Percentiles rank a stretch among this genome's conserved stretches.
These are phyloP conservation scores for Santalum album DNA, from an alignment of 164 flowering plant genomes.

Conservation along the genomic window DNA sequence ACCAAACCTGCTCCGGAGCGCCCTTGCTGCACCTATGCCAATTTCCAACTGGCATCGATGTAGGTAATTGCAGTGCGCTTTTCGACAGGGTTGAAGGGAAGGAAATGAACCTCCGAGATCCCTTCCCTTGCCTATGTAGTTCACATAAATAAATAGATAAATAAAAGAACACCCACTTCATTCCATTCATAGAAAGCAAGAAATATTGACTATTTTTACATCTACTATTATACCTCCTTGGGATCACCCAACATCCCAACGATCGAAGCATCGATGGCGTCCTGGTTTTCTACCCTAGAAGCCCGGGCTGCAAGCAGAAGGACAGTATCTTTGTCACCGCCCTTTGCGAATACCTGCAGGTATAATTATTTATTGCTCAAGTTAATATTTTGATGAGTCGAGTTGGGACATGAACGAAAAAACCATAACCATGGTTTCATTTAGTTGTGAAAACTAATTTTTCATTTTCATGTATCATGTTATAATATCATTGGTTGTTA, in stretches of 20 bases:
- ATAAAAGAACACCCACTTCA: neutral
- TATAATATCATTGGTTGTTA: too few relatives aligned
- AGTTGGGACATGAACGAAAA: too few relatives aligned
- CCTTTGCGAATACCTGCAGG: neutral
- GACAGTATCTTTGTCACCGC: neutral
- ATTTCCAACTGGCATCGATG: neutral
- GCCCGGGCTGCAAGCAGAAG: neutral
- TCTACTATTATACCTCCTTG: conserved; percentile 1
- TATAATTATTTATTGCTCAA: too few relatives aligned
- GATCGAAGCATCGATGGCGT: conserved; percentile 2
- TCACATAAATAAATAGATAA: too few relatives aligned
- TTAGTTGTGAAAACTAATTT: too few relatives aligned
- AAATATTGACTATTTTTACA: too few relatives aligned
- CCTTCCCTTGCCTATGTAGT: neutral
- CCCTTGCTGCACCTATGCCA: conserved; percentile 2
- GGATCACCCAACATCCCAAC: conserved; percentile 2
- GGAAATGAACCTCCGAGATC: neutral
- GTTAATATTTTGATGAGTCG: too few relatives aligned
- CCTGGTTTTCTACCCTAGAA: conserved; percentile 2
- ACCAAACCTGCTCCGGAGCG: neutral
- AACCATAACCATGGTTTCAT: too few relatives aligned
- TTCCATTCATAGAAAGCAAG: too few relatives aligned
- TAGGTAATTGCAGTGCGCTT: conserved; percentile 2
- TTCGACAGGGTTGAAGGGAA: conserved; percentile 2
- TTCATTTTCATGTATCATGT: too few relatives aligned